Percentiles rank a stretch among this genome's conserved stretches.
phyloP scores from a whole-genome alignment of 352 stramenopile genomes.

The Globisporangium barbulae region DNA sequence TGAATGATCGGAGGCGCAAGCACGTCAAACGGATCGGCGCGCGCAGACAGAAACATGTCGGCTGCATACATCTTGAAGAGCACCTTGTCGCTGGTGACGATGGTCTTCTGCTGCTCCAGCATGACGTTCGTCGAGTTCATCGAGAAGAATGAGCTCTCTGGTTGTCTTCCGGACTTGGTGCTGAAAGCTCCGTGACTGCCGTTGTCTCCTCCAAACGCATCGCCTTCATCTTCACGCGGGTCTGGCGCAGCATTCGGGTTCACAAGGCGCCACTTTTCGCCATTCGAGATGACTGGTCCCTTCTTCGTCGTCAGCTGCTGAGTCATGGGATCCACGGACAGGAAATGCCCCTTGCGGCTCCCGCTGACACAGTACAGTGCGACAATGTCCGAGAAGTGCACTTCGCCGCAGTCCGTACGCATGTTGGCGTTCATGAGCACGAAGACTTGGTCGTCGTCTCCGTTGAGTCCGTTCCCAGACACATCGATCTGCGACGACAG shows the following conservation, averaged over 20 bases:
- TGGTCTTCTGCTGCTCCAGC: conserved; percentile 55
- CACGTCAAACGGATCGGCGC: conserved; percentile 24
- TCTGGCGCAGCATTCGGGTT: conserved; percentile 42
- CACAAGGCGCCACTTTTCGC: conserved; percentile 77
- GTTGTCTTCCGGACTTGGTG: not conserved
- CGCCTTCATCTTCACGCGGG: conserved; percentile 17
- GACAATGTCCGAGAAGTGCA: conserved; percentile 75
- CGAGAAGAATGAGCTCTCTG: conserved; percentile 36
- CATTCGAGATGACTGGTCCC: conserved; percentile 69
- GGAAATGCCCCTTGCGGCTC: conserved; percentile 64
- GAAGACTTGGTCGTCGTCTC: conserved; percentile 80
- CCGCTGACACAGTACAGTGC: conserved; percentile 73
- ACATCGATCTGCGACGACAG: conserved; percentile 42
- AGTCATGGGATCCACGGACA: conserved; percentile 62
- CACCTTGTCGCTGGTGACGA: conserved; percentile 70
- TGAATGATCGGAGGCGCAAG: conserved; percentile 28
- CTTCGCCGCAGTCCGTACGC: conserved; percentile 58
- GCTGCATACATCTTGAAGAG: conserved; percentile 66
- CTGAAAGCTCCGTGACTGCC: not conserved
- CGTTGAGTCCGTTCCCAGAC: conserved; percentile 55
- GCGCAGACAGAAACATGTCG: conserved; percentile 54
- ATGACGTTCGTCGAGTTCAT: conserved; percentile 36
- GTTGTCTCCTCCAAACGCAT: conserved; percentile 2
- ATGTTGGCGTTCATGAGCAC: conserved; percentile 72
- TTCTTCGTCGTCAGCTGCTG: conserved; percentile 66